phyloP scores from a whole-genome alignment of 257 asterid species.

The Solanum dulcamara region DNA sequence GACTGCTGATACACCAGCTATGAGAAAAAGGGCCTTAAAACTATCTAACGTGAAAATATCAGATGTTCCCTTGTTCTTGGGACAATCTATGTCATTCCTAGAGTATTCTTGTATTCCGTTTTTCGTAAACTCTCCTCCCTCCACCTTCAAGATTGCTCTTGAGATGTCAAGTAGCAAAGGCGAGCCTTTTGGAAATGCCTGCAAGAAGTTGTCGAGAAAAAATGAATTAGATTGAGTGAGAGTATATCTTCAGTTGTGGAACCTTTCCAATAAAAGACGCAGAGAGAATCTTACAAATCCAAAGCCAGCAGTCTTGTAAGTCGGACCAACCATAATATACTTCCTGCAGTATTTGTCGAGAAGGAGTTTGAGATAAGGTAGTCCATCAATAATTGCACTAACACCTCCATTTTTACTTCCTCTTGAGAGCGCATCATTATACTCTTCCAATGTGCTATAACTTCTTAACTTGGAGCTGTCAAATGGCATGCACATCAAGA shows the following conservation, averaged over 20 bases:
- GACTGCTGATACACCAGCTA: conserved; percentile 19
- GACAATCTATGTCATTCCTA: neutral
- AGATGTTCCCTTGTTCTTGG: neutral
- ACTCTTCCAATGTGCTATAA: too few species aligned
- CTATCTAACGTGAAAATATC: conserved; percentile 12
- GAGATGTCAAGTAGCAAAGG: conserved; percentile 35
- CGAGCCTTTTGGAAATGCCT: conserved; percentile 39
- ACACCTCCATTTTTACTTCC: too few species aligned
- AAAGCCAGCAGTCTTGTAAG: conserved; percentile 29
- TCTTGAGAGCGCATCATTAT: too few species aligned
- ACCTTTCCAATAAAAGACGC: neutral
- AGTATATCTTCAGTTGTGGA: neutral
- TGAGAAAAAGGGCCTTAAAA: conserved; percentile 22
- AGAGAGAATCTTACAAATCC: conserved; percentile 31
- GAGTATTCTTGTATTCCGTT: conserved; percentile 11
- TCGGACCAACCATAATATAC: too few species aligned
- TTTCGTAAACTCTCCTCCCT: conserved; percentile 7
- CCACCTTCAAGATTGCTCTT: conserved; percentile 25
- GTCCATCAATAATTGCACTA: too few species aligned
- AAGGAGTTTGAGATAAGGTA: too few species aligned
- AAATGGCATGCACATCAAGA: too few species aligned
- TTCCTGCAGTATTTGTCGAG: too few species aligned
- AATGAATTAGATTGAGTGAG: neutral
- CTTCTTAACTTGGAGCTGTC: too few species aligned
- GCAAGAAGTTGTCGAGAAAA: neutral